Evolutionary conservation across 2,329 filamentous ascomycete species (phyloP), one percentile per base, ranked within the genome.

Genomic region (Beauveria medogensis): DNA sequence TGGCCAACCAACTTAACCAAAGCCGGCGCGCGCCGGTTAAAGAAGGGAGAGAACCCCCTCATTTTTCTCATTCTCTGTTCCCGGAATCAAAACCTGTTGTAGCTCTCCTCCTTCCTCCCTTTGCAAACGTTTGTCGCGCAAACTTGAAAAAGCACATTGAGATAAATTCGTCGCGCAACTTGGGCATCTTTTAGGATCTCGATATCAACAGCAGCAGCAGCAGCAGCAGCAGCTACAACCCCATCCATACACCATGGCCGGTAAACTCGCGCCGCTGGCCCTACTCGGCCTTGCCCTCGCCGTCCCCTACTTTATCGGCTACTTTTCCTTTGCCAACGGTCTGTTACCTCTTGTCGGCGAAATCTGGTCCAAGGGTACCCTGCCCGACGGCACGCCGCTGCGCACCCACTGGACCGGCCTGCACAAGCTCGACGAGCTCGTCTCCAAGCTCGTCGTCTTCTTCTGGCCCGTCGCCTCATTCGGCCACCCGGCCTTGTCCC

Each of bases 231-330:
- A 37, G 7, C 7, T 8, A 24, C 20, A 28, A 56, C 37, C 44
- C 16, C 26, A 34, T 14, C 47, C 2, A 20, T 37, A 18, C 20
- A 60, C 18, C 51, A 65, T 64, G 65, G 55, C 63, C 1, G 62
- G 61, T 20, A 63, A 59, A 34, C 44, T 65, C 34, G 41, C 63
- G 9, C 63, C 46, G 43, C 56, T 60, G 14, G 44, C 50, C 46
- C 55, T 64, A 16, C 37, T 64, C 37, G 46, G 43, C 20, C 61
- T 63, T 24, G 61, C 63, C 57, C 43, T 59, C 22, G 65, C 64
- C 37, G 65, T 63, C 2, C 61, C 64, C 48, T 67, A 66, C 63
- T 63, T 62, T 37, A 64, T 67, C 55, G 65, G 55, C 34, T 63
- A 65, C 61, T 61, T 52, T 6, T 57, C 65, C 26, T 24, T 60